phyloP scores from a whole-genome alignment of 805 yeast species.

The Starmerella floricola region DNA sequence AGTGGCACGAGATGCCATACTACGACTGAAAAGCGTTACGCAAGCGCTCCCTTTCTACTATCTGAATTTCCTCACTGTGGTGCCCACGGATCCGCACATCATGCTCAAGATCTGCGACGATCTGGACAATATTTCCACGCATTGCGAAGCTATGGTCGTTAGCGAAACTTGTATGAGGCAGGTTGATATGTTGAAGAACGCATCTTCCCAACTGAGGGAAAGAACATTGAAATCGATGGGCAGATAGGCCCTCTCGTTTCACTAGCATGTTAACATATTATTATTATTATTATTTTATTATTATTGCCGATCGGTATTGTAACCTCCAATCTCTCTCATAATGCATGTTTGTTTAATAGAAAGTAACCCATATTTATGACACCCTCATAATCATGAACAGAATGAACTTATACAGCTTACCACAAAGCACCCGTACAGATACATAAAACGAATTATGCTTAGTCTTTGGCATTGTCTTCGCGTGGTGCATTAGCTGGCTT shows the following conservation, averaged over 20 bases:
- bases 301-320: too few species aligned
- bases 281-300: not conserved
- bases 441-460: too few species aligned
- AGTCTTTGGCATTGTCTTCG: too few species aligned
- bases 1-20: slow-evolving; percentile 14
- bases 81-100: slow-evolving; percentile 28
- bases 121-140: slow-evolving; percentile 18
- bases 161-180: slow-evolving; percentile 2
- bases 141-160: not conserved
- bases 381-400: too few species aligned
- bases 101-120: slow-evolving; percentile 28
- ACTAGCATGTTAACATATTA: not conserved
- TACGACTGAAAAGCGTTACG: slow-evolving; percentile 2
- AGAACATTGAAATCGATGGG: not conserved
- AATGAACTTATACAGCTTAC: too few species aligned
- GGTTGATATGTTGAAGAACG: slow-evolving; percentile 12
- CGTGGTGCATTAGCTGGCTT: too few species aligned
- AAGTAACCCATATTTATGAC: too few species aligned
- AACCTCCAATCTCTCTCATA: too few species aligned
- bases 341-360: too few species aligned
- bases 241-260: not conserved
- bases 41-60: slow-evolving; percentile 14
- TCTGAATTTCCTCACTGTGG: slow-evolving; percentile 20
- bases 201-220: slow-evolving; percentile 9
- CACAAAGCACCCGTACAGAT: too few species aligned